These are phyloP conservation scores for Annulohypoxylon stygium DNA, from an alignment of 495 filamentous ascomycete genomes.

Conservation along the genomic window DNA sequence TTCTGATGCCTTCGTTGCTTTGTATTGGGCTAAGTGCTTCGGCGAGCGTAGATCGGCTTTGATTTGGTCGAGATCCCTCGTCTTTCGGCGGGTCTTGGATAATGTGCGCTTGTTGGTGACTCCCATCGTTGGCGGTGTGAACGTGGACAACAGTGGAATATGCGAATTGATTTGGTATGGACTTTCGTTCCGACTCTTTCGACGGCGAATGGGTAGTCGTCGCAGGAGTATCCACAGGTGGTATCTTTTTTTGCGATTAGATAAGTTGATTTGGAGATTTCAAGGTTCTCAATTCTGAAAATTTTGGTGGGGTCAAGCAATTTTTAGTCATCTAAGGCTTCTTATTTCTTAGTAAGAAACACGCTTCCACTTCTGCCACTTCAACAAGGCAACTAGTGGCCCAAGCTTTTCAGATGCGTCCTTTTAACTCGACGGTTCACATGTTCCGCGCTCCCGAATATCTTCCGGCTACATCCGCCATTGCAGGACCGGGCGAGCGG, in stretches of 20 bases:
- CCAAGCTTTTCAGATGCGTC: conserved; percentile 26
- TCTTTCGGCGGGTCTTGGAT: conserved; percentile 72
- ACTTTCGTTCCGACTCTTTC: neutral
- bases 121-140: conserved; percentile 57
- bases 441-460: conserved; percentile 47
- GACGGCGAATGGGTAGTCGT: conserved; percentile 10
- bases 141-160: conserved; percentile 13
- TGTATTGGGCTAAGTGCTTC: conserved; percentile 82
- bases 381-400: conserved; percentile 13
- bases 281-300: conserved; percentile 35
- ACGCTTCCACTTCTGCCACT: neutral
- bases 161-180: neutral
- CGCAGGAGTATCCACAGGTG: neutral
- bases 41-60: conserved; percentile 79
- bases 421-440: conserved; percentile 32
- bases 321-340: conserved; percentile 16
- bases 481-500: conserved; percentile 43
- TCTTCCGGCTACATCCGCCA: conserved; percentile 37
- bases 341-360: too few species aligned
- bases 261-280: conserved; percentile 40
- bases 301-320: conserved; percentile 50
- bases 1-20: conserved; percentile 81
- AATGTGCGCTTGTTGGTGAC: conserved; percentile 66
- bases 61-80: conserved; percentile 88
- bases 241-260: conserved; percentile 30